phyloP scores from a whole-genome alignment of 495 filamentous ascomycete species.

The Neurospora sp. region DNA sequence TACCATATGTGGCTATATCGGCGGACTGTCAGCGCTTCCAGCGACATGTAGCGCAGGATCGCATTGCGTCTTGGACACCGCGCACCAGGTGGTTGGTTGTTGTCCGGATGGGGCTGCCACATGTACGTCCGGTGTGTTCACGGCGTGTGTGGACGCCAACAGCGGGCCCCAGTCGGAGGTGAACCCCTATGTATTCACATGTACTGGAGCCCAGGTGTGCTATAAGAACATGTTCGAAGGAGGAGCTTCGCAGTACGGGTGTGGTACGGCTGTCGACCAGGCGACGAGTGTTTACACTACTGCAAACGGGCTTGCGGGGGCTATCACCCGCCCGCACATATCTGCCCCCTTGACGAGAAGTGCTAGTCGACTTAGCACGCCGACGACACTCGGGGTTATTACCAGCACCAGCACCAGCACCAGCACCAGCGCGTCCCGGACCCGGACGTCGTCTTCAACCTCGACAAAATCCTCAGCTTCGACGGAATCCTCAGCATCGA shows the following conservation, averaged over 20 bases:
- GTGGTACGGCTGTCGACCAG: slow-evolving; percentile 33
- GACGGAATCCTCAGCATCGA: slow-evolving; percentile 1
- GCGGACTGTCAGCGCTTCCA: slow-evolving; percentile 31
- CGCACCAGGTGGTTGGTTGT: slow-evolving; percentile 36
- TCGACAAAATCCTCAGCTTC: slow-evolving; percentile 11
- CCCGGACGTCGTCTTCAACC: slow-evolving; percentile 1
- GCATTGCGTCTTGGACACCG: slow-evolving; percentile 38
- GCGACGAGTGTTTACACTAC: slow-evolving; percentile 32
- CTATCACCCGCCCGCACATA: slow-evolving; percentile 20
- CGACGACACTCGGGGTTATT: slow-evolving; percentile 27
- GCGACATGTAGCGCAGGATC: slow-evolving; percentile 40
- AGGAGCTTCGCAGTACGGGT: slow-evolving; percentile 40
- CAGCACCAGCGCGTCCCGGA: slow-evolving; percentile 5
- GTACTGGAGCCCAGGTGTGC: slow-evolving; percentile 32
- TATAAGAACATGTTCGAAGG: slow-evolving; percentile 38
- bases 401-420: slow-evolving; percentile 9
- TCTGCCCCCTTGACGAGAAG: slow-evolving; percentile 23
- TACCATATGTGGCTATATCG: slow-evolving; percentile 40
- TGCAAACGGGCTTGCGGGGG: slow-evolving; percentile 24
- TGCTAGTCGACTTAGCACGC: slow-evolving; percentile 21
- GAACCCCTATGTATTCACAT: slow-evolving; percentile 41
- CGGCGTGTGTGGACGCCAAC: slow-evolving; percentile 37
- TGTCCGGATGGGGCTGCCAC: slow-evolving; percentile 34
- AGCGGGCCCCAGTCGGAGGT: slow-evolving; percentile 36
- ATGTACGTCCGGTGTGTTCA: slow-evolving; percentile 39